phyloP scores from a whole-genome alignment of 2,329 filamentous ascomycete genomes.

The Sclerotinia trifoliorum region DNA sequence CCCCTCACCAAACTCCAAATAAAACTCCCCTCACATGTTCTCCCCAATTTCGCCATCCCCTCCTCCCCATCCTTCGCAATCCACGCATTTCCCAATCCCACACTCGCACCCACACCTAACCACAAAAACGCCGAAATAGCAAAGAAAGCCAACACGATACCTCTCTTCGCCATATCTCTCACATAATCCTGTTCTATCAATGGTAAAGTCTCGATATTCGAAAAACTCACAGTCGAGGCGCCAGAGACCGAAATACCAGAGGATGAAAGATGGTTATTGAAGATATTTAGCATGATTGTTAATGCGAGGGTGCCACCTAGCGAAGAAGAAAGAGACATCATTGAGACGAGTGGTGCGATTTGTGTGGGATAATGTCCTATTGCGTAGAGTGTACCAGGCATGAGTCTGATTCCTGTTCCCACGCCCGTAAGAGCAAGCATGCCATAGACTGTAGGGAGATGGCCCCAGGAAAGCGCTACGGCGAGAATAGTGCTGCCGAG shows the following conservation, averaged over 20 bases:
- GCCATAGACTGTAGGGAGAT: conserved; percentile 55
- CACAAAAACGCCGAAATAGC: conserved; percentile 59
- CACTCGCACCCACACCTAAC: conserved; percentile 46
- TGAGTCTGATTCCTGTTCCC: conserved; percentile 64
- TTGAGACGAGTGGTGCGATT: conserved; percentile 57
- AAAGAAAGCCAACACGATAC: conserved; percentile 65
- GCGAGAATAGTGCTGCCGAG: conserved; percentile 58
- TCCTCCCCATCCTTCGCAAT: conserved; percentile 34
- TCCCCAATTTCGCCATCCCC: conserved; percentile 24
- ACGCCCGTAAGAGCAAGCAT: conserved; percentile 65
- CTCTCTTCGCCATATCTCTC: conserved; percentile 50
- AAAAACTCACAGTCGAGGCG: background rate
- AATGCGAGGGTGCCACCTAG: conserved; percentile 65
- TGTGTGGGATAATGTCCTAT: conserved; percentile 59
- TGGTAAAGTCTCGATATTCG: background rate
- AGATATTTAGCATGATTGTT: conserved; percentile 67
- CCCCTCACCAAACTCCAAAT: conserved; percentile 23
- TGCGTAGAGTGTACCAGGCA: conserved; percentile 60
- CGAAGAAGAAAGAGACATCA: conserved; percentile 58
- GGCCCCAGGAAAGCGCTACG: conserved; percentile 53
- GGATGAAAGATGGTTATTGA: conserved; percentile 54
- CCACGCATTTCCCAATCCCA: conserved; percentile 50
- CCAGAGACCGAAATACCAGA: conserved; percentile 31
- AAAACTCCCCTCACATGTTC: conserved; percentile 28
- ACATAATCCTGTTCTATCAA: conserved; percentile 44